Conservation (phyloP, 306 rosid genomes). For the Quercus engelmannii region DNA sequence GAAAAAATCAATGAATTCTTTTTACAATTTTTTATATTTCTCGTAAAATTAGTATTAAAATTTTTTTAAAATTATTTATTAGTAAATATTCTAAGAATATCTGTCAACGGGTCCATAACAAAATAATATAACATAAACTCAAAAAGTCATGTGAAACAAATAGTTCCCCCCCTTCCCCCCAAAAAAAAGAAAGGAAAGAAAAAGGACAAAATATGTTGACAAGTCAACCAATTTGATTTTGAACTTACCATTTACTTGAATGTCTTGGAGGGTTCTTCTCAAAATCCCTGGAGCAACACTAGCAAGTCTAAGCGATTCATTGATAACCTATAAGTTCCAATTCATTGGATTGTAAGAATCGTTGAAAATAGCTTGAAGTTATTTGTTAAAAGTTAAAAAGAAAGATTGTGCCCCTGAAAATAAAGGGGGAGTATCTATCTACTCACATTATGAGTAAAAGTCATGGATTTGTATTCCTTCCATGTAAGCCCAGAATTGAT, state of each 20-base stretch:
- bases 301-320: neutral
- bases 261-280: neutral
- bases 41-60: fast-evolving
- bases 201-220: too few species aligned
- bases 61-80: fast-evolving
- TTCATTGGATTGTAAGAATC: neutral
- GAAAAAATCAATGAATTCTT: too few species aligned
- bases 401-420: neutral
- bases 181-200: too few species aligned
- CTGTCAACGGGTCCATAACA: fast-evolving
- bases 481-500: too few species aligned
- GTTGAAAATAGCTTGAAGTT: neutral
- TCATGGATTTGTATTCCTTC: neutral
- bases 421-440: neutral
- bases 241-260: neutral
- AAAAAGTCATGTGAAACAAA: too few species aligned
- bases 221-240: neutral
- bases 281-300: slow-evolving; percentile 2
- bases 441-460: neutral
- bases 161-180: too few species aligned
- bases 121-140: too few species aligned
- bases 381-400: neutral
- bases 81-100: too few species aligned
- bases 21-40: too few species aligned
- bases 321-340: neutral